Conservation (phyloP, 176 grass and related monocot species). For the Musa itinerans region DNA sequence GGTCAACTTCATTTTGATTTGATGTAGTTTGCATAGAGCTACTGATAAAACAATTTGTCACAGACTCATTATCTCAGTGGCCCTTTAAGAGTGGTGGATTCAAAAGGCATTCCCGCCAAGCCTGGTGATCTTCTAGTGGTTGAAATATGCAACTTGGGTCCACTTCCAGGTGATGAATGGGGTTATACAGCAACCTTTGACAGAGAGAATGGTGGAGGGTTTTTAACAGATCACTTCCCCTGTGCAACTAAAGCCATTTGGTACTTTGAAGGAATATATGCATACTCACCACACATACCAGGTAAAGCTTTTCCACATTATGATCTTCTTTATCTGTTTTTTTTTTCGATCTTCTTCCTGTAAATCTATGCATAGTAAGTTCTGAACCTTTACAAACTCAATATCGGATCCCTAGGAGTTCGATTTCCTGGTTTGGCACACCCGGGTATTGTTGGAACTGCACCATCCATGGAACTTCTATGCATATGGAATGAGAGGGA, state of each 20-base stretch:
- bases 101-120: constrained; percentile 60
- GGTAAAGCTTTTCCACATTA: constrained; percentile 20
- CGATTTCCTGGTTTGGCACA: constrained; percentile 82
- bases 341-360: neutral
- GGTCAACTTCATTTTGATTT: too few species aligned
- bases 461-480: constrained; percentile 79
- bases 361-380: neutral
- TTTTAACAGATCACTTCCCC: constrained; percentile 85
- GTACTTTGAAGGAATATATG: constrained; percentile 99
- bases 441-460: constrained; percentile 81
- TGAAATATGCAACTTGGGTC: constrained; percentile 86
- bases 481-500: constrained; percentile 84
- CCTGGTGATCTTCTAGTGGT: constrained; percentile 84
- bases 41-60: constrained; percentile 1
- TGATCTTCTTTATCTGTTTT: neutral
- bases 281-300: constrained; percentile 80
- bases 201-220: constrained; percentile 89
- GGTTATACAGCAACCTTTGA: constrained; percentile 88
- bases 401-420: constrained; percentile 34
- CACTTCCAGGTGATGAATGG: constrained; percentile 82
- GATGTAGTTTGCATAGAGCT: neutral
- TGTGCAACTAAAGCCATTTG: constrained; percentile 80
- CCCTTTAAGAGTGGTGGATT: constrained; percentile 68
- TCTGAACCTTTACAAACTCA: neutral
- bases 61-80: constrained; percentile 90